Evolutionary conservation across 1,284 basidiomycete species (phyloP).

Genomic region (Coniferiporia sulphurascens): DNA sequence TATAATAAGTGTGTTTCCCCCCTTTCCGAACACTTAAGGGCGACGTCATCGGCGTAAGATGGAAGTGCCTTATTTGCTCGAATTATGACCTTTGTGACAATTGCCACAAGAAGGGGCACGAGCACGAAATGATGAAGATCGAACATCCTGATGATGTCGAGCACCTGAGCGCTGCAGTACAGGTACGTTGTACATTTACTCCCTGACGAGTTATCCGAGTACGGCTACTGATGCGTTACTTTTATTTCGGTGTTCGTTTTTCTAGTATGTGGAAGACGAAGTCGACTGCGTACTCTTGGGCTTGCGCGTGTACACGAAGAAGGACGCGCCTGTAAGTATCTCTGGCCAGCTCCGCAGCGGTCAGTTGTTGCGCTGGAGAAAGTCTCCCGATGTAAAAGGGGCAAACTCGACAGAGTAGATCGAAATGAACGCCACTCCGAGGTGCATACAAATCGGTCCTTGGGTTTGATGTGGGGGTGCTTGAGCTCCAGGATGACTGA

Average conservation of each 20-base stretch:
- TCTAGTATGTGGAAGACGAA: conserved; percentile 14
- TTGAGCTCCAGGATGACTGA: no score
- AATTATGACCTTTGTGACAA: conserved; percentile 22
- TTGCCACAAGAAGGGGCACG: conserved; percentile 19
- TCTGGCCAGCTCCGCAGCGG: conserved; percentile 22
- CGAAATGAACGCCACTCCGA: no score
- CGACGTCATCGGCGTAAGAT: conserved; percentile 16
- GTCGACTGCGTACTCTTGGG: conserved; percentile 20
- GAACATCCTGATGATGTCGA: conserved; percentile 9
- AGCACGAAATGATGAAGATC: conserved; percentile 20
- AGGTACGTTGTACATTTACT: conserved; percentile 10
- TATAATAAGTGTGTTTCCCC: not conserved
- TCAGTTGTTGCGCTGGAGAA: conserved; percentile 18
- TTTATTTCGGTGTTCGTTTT: not conserved
- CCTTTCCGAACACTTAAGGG: not conserved
- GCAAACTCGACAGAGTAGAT: no score
- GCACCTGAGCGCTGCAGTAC: not conserved
- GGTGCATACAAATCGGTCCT: no score
- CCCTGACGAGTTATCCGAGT: not conserved
- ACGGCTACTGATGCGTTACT: not conserved
- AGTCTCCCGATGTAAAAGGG: not conserved
- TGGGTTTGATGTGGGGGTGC: no score
- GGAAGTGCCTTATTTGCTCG: conserved; percentile 18
- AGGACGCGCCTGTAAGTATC: conserved; percentile 19
- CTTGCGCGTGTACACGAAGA: conserved; percentile 21